Base-by-base conservation (phyloP, 805 yeast genomes). In the Saturnispora diversa region DNA sequence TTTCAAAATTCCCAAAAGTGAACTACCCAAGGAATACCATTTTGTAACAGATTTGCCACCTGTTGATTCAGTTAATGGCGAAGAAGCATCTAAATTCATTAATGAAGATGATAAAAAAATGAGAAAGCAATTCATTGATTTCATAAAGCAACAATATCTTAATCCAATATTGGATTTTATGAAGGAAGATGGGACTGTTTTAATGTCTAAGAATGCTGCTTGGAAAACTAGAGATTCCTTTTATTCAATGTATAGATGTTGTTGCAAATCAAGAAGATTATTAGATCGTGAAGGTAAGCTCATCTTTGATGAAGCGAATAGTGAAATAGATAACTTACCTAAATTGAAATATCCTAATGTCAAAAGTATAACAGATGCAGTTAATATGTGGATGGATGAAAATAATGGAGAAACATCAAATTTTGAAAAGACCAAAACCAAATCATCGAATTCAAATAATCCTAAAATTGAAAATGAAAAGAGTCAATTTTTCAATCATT, bases 191-290 rank as follows among this genome's bases (percentile, higher is more conserved):
- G 42, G 42, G 2, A 27, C 25, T 7, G n/a, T 25, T 8, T 33
- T 30, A 10, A 17, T n/a, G 12, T n/a, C 37, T 6, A 39, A 39
- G 21, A 39, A 39, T 31, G 37, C 37, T 5, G 42, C 42, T 6
- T 39, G 42, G 42, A 39, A 39, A 39, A 39, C 42, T 6, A 31
- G 42, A 13, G 42, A 39, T 28, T 32, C 37, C 2, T 39, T 39
- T 20, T 39, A 39, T 21, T 21, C 42, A 17, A 39, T 39, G 37
- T 39, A 25, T 17, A 31, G 42, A 20, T 39, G 42, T 23, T 26
- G 21, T n/a, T 39, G 42, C 19, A 25, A 32, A 17, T 31, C 37
- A 20, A 29, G 21, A 21, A 20, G 42, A 16, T 20, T 39, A 8
- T 32, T 39, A 22, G 27, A 32, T 32, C 20, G 30, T 21, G 35